A percentile compares a stretch with the other conserved stretches of the same genome.
These are phyloP conservation scores for Neonectria hederae DNA, from an alignment of 2,329 filamentous ascomycete species.

Conservation along the genomic window DNA sequence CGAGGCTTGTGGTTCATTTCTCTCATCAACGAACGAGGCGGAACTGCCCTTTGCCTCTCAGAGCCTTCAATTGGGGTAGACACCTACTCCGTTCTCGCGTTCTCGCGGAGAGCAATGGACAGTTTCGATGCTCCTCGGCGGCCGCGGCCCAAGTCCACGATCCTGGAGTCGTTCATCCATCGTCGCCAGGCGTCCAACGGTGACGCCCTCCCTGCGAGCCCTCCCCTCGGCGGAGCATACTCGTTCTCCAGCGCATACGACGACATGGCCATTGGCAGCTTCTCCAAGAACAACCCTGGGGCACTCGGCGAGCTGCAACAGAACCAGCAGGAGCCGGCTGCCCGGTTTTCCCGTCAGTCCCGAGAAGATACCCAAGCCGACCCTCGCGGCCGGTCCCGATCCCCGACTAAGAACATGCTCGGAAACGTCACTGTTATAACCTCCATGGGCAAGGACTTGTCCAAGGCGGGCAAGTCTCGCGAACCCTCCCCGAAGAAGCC, in stretches of 20 bases:
- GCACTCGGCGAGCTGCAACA: constrained; percentile 67
- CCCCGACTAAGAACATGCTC: constrained; percentile 56
- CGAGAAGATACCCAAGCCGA: constrained; percentile 47
- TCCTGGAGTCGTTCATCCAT: constrained; percentile 61
- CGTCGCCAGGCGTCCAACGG: constrained; percentile 59
- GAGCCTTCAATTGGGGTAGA: constrained; percentile 22
- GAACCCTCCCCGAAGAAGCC: constrained; percentile 68
- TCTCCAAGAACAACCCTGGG: constrained; percentile 51
- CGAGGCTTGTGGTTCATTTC: constrained; percentile 14
- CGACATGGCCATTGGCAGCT: constrained; percentile 46
- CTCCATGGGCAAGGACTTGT: constrained; percentile 48
- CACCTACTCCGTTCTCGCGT: constrained; percentile 6
- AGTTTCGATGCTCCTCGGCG: constrained; percentile 42
- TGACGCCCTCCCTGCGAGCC: constrained; percentile 44
- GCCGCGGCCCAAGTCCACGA: constrained; percentile 59
- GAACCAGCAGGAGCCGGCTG: constrained; percentile 58
- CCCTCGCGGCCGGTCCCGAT: constrained; percentile 49
- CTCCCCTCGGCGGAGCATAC: constrained; percentile 35
- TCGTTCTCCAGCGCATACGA: constrained; percentile 40
- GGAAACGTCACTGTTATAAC: constrained; percentile 56
- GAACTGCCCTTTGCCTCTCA: not conserved
- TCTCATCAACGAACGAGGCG: constrained; percentile 13
- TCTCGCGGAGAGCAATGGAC: constrained; percentile 8
- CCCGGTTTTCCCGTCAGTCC: constrained; percentile 52
- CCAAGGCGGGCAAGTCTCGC: constrained; percentile 52